These are phyloP conservation scores for Copromyces sp. DNA, from an alignment of 495 filamentous ascomycete genomes.

Conservation along the genomic window DNA sequence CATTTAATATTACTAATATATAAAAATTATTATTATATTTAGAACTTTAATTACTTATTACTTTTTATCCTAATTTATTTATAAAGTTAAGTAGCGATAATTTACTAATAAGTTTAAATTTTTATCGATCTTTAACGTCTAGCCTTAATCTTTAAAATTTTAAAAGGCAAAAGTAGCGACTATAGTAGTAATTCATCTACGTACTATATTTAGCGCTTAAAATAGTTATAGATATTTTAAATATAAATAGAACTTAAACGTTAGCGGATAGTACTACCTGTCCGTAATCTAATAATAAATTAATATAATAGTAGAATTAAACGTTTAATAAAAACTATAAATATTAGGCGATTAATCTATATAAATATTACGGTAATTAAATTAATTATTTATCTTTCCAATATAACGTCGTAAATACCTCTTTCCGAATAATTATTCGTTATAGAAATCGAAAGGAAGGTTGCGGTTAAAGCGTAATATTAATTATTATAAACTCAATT, in stretches of 20 bases:
- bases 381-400: not conserved
- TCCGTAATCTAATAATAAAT: not conserved
- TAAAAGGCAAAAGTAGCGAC: too few species aligned
- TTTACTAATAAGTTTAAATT: too few species aligned
- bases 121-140: too few species aligned
- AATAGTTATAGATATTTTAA: not conserved
- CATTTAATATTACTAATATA: too few species aligned
- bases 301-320: not conserved
- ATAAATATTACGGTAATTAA: not conserved
- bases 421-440: not conserved
- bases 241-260: not conserved
- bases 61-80: too few species aligned
- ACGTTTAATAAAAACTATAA: not conserved
- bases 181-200: not conserved
- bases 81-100: too few species aligned
- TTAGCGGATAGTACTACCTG: not conserved
- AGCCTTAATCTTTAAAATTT: too few species aligned
- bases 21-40: too few species aligned
- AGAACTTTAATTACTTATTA: too few species aligned
- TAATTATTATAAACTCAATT: not conserved
- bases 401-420: not conserved
- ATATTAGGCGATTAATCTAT: not conserved
- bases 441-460: not conserved
- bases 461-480: not conserved
- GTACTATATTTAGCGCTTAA: not conserved